Evolutionary conservation across 2,329 filamentous ascomycete genomes (phyloP).

Genomic region (Fusarium cyanostomum): DNA sequence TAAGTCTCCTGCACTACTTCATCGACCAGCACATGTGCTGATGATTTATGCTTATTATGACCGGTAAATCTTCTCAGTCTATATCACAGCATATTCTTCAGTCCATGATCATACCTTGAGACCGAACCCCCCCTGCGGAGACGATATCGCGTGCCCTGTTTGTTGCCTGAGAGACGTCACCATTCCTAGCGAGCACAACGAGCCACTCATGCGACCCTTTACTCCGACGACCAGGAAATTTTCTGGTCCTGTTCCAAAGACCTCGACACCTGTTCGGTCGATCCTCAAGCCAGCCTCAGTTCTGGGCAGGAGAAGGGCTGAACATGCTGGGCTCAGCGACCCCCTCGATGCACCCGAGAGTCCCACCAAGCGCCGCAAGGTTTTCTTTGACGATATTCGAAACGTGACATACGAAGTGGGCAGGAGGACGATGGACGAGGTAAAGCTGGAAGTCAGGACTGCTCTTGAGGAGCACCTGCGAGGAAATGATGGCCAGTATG

Average conservation of each 20-base stretch:
- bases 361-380: slow-evolving; percentile 64
- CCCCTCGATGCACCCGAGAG: slow-evolving; percentile 52
- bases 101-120: slow-evolving; percentile 40
- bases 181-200: slow-evolving; percentile 23
- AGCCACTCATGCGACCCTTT: slow-evolving; percentile 42
- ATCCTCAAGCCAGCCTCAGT: slow-evolving; percentile 61
- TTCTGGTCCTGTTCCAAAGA: slow-evolving; percentile 47
- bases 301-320: slow-evolving; percentile 56
- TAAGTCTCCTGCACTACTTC: slow-evolving; percentile 5
- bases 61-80: slow-evolving; percentile 19
- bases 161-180: slow-evolving; percentile 44
- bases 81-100: slow-evolving; percentile 36
- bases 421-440: slow-evolving; percentile 61
- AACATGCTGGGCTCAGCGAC: slow-evolving; percentile 55
- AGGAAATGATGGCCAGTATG: slow-evolving; percentile 68
- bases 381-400: slow-evolving; percentile 67
- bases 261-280: slow-evolving; percentile 59
- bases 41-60: slow-evolving; percentile 43
- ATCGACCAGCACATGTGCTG: slow-evolving; percentile 16
- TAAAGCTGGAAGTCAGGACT: slow-evolving; percentile 63
- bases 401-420: slow-evolving; percentile 66
- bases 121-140: slow-evolving; percentile 3
- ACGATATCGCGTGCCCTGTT: slow-evolving; percentile 30
- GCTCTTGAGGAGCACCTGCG: slow-evolving; percentile 66
- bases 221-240: slow-evolving; percentile 49